Conservation (phyloP, 1,139 yeast species). For the Candida sp. region DNA sequence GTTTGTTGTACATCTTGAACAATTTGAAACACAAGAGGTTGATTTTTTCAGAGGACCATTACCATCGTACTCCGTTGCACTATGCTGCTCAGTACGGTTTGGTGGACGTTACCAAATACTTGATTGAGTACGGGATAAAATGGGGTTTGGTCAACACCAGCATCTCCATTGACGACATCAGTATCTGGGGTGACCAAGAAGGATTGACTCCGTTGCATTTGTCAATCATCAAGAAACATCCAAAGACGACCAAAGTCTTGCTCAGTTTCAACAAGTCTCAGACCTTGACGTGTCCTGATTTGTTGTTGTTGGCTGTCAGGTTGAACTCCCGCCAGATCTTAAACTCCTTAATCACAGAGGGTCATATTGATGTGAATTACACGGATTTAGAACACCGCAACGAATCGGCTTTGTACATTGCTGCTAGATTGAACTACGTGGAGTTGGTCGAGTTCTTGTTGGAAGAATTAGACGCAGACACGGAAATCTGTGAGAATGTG, state of each 20-base stretch:
- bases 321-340: conserved; percentile 65
- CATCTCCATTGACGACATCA: conserved; percentile 60
- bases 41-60: conserved; percentile 71
- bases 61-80: conserved; percentile 86
- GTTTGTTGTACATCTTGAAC: conserved; percentile 24
- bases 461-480: conserved; percentile 53
- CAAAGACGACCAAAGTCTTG: conserved; percentile 70
- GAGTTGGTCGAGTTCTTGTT: conserved; percentile 63
- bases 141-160: conserved; percentile 40
- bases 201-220: conserved; percentile 82
- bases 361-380: conserved; percentile 68
- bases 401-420: conserved; percentile 85
- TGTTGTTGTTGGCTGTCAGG: conserved; percentile 73
- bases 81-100: conserved; percentile 91
- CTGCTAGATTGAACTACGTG: conserved; percentile 65
- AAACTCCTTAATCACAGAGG: conserved; percentile 54
- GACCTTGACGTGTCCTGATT: conserved; percentile 47
- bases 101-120: conserved; percentile 58
- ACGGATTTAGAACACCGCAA: conserved; percentile 57
- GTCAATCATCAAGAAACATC: conserved; percentile 84
- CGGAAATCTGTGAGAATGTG: conserved; percentile 76
- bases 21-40: conserved; percentile 47
- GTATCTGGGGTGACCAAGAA: conserved; percentile 85
- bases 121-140: conserved; percentile 48
- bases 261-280: conserved; percentile 47